phyloP scores from a whole-genome alignment of 768 basidiomycete species.

The Sutorius australiensis region DNA sequence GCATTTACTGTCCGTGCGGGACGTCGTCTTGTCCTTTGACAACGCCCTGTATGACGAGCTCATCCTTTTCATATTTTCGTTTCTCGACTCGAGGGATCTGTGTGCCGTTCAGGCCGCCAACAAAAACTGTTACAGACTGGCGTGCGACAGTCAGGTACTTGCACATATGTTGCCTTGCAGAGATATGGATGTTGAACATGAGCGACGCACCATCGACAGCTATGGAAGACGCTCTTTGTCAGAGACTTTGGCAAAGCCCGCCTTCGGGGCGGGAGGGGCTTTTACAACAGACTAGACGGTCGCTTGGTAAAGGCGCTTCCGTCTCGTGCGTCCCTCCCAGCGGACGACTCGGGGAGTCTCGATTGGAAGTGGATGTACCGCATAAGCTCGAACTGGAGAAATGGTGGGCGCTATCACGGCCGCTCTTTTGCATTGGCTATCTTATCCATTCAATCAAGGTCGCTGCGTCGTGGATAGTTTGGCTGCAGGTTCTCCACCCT shows the following conservation, averaged over 20 bases:
- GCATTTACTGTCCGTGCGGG: constrained; percentile 9
- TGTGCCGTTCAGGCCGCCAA: constrained; percentile 61
- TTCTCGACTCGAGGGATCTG: constrained; percentile 63
- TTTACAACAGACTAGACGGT: constrained; percentile 52
- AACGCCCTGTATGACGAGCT: constrained; percentile 71
- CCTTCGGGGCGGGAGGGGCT: constrained; percentile 65
- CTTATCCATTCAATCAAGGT: constrained; percentile 41
- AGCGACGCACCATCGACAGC: constrained; percentile 28
- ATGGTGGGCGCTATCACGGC: constrained; percentile 44
- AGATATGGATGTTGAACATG: constrained; percentile 17
- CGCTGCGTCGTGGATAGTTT: constrained; percentile 52
- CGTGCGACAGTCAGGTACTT: constrained; percentile 61
- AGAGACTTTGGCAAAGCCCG: constrained; percentile 62
- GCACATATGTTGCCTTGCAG: constrained; percentile 3
- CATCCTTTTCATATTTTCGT: constrained; percentile 67
- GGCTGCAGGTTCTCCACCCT: constrained; percentile 8
- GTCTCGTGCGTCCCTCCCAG: constrained; percentile 37
- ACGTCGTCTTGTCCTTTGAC: constrained; percentile 42
- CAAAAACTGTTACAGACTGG: constrained; percentile 63
- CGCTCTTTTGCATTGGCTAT: constrained; percentile 13
- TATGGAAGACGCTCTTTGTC: constrained; percentile 70
- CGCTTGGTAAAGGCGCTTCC: constrained; percentile 59
- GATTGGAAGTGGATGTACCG: constrained; percentile 89
- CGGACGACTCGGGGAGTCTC: constrained; percentile 29
- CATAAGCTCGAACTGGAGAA: constrained; percentile 79